These are phyloP conservation scores for Moniliella sp. DNA, from an alignment of 1,284 basidiomycete species.

Conservation along the genomic window DNA sequence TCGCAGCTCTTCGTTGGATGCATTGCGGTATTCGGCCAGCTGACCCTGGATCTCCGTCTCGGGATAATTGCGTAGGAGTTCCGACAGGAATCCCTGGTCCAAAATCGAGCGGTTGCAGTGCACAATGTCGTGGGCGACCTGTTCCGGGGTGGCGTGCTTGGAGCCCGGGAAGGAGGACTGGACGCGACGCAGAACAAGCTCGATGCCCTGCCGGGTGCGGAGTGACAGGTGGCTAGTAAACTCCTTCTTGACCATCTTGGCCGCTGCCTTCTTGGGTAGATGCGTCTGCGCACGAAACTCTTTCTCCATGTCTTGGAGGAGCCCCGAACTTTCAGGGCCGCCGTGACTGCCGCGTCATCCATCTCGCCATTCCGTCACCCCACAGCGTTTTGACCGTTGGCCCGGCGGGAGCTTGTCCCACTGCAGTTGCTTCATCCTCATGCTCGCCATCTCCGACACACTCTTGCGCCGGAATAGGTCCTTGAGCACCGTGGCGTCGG, in stretches of 20 bases:
- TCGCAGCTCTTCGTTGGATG: slow-evolving; percentile 65
- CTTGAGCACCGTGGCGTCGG: slow-evolving; percentile 35
- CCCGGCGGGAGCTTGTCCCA: slow-evolving; percentile 58
- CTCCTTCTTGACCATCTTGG: slow-evolving; percentile 34
- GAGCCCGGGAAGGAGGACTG: slow-evolving; percentile 10
- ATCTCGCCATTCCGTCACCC: slow-evolving; percentile 13
- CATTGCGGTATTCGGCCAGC: slow-evolving; percentile 48
- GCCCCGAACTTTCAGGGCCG: slow-evolving; percentile 38
- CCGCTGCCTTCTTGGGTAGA: slow-evolving; percentile 39
- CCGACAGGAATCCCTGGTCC: slow-evolving; percentile 29
- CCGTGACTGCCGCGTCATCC: slow-evolving; percentile 14
- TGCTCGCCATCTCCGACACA: slow-evolving; percentile 57
- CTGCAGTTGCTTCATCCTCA: slow-evolving; percentile 91
- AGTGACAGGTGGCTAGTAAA: slow-evolving; percentile 30
- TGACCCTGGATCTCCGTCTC: slow-evolving; percentile 32
- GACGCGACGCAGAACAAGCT: slow-evolving; percentile 12
- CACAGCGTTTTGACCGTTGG: slow-evolving; percentile 31
- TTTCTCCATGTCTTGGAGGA: slow-evolving; percentile 90
- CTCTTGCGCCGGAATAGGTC: slow-evolving; percentile 46
- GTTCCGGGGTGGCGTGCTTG: slow-evolving; percentile 29
- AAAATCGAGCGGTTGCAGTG: slow-evolving; percentile 28
- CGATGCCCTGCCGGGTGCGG: slow-evolving; percentile 19
- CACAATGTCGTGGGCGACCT: slow-evolving; percentile 30
- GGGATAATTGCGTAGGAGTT: slow-evolving; percentile 30
- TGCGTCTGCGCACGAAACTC: slow-evolving; percentile 94